Base-by-base conservation (phyloP, 345 rosid species). In the Murraya paniculata region DNA sequence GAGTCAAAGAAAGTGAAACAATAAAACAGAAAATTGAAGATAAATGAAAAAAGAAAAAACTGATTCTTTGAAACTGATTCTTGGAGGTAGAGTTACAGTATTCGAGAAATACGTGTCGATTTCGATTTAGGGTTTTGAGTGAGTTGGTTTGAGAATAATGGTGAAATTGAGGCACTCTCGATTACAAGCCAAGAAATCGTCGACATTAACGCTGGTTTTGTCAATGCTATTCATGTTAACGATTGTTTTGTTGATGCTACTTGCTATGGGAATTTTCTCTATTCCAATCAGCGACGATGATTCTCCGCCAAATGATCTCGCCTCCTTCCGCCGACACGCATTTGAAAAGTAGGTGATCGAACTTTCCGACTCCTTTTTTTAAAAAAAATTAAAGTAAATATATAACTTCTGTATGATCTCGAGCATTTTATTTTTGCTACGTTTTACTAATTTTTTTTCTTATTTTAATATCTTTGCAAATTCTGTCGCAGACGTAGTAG, bases 201-300 rank as follows among this genome's bases (percentile, higher is more conserved):
- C 95, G 79, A 82, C 89, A 53, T 27, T 83, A 73, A 91, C 76
- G 82, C 78, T 90, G 66, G 92, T 84, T 50, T 78, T 88, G 74
- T 82, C 86, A 58, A 90, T 90, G 92, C 81, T 92, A 7, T 89
- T 93, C 48, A 82, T 88, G 92, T 78, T 93, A 65, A 85, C 97
- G 30, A 72, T 92, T 70, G 91, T 87, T 81, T 84, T 93, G 4
- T 87, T 93, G 62, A 79, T 95, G 88, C 91, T 92, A 74, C 84
- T 90, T 86, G 96, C 83, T 58, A 81, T 92, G 74, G 96, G 97
- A 38, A 85, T 92, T 71, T 88, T 92, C 82, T 92, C 90, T 71
- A 90, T 93, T 30, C 94, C 96, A 11, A 78, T 90, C 18, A 79
- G 79, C 70, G 75, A 71, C 74, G 91, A 88, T 16, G 92, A 85